Conservation (phyloP, 208 protist species). For the Trypanosoma scelopori region DNA sequence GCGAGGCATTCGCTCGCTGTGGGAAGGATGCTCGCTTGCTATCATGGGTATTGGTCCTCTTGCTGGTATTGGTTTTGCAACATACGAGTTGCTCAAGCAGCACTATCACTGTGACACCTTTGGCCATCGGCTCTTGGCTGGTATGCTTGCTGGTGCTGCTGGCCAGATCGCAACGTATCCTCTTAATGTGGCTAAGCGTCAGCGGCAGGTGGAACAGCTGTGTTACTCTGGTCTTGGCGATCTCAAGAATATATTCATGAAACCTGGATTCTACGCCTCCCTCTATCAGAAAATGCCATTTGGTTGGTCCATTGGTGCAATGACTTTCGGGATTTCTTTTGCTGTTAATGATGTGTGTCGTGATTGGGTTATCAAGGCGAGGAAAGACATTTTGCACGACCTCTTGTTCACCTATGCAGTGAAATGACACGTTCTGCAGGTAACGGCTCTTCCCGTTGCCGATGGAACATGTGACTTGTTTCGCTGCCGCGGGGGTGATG, state of each 20-base stretch:
- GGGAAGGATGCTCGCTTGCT: constrained; percentile 83
- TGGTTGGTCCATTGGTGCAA: constrained; percentile 55
- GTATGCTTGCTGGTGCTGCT: constrained; percentile 64
- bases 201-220: constrained; percentile 72
- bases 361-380: constrained; percentile 51
- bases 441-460: too few species aligned
- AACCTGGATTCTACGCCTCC: constrained; percentile 41
- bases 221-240: constrained; percentile 43
- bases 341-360: constrained; percentile 77
- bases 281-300: constrained; percentile 80
- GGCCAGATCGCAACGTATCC: constrained; percentile 88
- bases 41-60: constrained; percentile 86
- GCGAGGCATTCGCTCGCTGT: constrained; percentile 58
- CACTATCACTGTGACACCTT: constrained; percentile 62
- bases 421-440: too few species aligned
- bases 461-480: too few species aligned
- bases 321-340: constrained; percentile 82
- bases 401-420: constrained; percentile 33
- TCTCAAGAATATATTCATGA: constrained; percentile 47
- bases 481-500: too few species aligned
- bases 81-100: constrained; percentile 87
- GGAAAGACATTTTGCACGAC: constrained; percentile 68
- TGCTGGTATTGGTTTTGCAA: constrained; percentile 89
- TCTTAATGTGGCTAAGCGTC: constrained; percentile 81
- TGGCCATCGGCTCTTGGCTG: constrained; percentile 58